These are phyloP conservation scores for Starmerella potacharoeniae DNA, from an alignment of 805 yeast species.

Conservation along the genomic window DNA sequence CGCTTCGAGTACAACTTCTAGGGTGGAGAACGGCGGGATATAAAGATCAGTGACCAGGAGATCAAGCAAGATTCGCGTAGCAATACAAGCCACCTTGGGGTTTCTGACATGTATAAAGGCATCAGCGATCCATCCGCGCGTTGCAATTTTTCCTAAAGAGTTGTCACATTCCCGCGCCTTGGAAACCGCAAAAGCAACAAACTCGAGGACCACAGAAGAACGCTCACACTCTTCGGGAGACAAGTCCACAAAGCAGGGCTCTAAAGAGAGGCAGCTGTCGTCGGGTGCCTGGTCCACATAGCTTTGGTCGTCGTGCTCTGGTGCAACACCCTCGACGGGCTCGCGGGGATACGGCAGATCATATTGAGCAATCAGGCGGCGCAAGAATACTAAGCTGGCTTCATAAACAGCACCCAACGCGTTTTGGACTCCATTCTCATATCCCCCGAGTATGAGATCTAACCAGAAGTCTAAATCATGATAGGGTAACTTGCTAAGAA, in stretches of 20 bases:
- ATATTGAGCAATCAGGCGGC: background rate
- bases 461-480: background rate
- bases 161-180: background rate
- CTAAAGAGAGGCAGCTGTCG: background rate
- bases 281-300: background rate
- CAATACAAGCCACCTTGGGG: background rate
- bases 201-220: background rate
- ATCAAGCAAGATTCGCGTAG: background rate
- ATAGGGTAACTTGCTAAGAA: background rate
- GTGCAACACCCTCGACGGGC: background rate
- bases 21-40: constrained; percentile 1
- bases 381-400: background rate
- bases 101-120: background rate
- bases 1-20: background rate
- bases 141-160: background rate
- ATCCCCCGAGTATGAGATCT: background rate
- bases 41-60: background rate
- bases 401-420: background rate
- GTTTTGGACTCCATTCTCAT: background rate
- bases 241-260: background rate
- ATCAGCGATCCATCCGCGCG: background rate
- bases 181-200: background rate
- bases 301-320: background rate
- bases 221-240: background rate
- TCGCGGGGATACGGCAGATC: background rate